These are phyloP conservation scores for Rozella allomycis DNA, from an alignment of 371 early-diverging fungal genomes.

Conservation along the genomic window DNA sequence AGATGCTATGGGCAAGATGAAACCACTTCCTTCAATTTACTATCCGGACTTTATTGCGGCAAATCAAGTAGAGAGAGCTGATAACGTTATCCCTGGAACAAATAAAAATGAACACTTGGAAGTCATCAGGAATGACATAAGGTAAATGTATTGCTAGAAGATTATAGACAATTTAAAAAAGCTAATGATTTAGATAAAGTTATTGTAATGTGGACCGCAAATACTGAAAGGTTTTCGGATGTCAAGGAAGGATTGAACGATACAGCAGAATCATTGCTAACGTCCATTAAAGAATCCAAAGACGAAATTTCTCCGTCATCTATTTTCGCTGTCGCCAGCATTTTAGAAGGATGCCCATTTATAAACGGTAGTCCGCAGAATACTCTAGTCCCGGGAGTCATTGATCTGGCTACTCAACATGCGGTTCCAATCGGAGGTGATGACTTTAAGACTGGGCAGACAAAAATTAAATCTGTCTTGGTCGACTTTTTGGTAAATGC, in stretches of 20 bases:
- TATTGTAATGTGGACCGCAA: constrained; percentile 92
- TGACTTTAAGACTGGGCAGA: constrained; percentile 96
- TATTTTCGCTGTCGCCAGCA: constrained; percentile 82
- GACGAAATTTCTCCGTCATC: constrained; percentile 84
- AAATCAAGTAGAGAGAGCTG: constrained; percentile 85
- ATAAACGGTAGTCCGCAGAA: constrained; percentile 96
- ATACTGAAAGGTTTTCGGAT: constrained; percentile 68
- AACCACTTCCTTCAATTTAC: constrained; percentile 81
- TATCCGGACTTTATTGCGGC: constrained; percentile 79
- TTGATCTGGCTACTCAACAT: constrained; percentile 66
- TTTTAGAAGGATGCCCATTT: constrained; percentile 79
- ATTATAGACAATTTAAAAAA: constrained; percentile 57
- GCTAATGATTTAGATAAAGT: constrained; percentile 66
- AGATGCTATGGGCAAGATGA: constrained; percentile 40
- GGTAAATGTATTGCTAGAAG: constrained; percentile 2
- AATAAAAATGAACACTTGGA: constrained; percentile 70
- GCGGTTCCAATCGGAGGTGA: constrained; percentile 83
- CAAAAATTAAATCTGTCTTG: constrained; percentile 92
- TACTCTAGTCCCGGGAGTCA: constrained; percentile 84
- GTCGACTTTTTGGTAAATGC: constrained; percentile 92
- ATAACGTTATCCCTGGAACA: constrained; percentile 59
- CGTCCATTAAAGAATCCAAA: constrained; percentile 52
- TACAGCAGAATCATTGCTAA: constrained; percentile 71
- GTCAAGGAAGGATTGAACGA: constrained; percentile 79
- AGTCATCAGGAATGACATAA: constrained; percentile 68